Evolutionary conservation across 768 basidiomycete genomes (phyloP), one percentile per base, ranked within the genome.

Genomic region (Macrolepiota dolichaula): DNA sequence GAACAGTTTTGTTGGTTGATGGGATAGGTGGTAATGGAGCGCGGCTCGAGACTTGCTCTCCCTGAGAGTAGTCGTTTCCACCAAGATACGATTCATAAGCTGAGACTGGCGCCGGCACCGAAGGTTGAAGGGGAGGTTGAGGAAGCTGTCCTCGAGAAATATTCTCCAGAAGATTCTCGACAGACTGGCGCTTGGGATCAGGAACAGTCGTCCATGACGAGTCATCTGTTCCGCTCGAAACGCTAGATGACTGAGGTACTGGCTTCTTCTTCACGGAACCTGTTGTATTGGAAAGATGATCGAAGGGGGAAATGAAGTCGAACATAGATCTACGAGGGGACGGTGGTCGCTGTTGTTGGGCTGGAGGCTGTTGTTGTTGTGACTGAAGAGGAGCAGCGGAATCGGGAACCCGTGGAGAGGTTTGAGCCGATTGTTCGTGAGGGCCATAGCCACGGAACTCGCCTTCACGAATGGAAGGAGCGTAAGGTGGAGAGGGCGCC

Each of bases 231-330:
- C 77, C 71, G 57, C 75, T 79, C 37, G 80, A 76, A 12, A 77
- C 54, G 52, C 75, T 73, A 9, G 81, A 62, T 17, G 79, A 64
- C 50, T 76, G 63, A 11, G 86, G 88, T 2, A 83, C 82, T 19
- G 88, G 85, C 70, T 91, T 91, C 71, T 91, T 90, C 77, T 88
- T 89, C 57, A 81, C 71, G 17, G 79, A 58, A 44, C 71, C 69
- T 0, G 82, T 63, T 37, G 81, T 69, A n/a, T 80, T 74, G 7
- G 85, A 80, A 50, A 94, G 80, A 25, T 89, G 91, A 66, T 94
- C 92, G 66, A 94, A 93, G 1, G 92, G 87, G 52, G 91, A 92
- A 53, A 88, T 81, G 63, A 91, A 94, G 40, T 93, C 91, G 66
- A 94, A 94, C 82, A 92, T 85, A 52, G 90, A 89, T 72, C 89